Percentiles rank a stretch among this genome's conserved stretches.
These are phyloP conservation scores for Talaromyces islandicus DNA, from an alignment of 2,329 filamentous ascomycete species.

Conservation along the genomic window DNA sequence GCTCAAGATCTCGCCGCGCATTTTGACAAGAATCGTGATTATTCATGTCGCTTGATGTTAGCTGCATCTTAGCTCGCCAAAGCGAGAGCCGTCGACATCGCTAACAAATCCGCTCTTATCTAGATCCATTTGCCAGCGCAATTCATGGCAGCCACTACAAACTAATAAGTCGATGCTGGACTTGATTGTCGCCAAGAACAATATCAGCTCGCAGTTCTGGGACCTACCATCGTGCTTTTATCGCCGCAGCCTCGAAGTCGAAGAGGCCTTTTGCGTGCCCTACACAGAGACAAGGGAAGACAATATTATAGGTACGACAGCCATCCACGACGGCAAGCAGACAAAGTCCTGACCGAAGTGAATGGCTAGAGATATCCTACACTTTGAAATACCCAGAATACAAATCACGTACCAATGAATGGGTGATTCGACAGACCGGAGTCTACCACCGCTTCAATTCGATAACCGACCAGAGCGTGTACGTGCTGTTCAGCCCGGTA, in stretches of 20 bases:
- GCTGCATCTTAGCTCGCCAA: background rate
- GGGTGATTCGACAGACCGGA: constrained; percentile 26
- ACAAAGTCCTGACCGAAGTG: background rate
- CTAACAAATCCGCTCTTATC: constrained; percentile 4
- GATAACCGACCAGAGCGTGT: constrained; percentile 16
- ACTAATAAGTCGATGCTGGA: constrained; percentile 18
- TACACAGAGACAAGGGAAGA: constrained; percentile 11
- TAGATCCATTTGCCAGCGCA: constrained; percentile 22
- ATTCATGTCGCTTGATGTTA: constrained; percentile 9
- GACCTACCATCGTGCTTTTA: constrained; percentile 19
- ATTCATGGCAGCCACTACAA: constrained; percentile 22
- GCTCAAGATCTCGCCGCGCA: background rate
- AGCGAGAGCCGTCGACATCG: constrained; percentile 5
- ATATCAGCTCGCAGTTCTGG: constrained; percentile 16
- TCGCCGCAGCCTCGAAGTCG: constrained; percentile 16
- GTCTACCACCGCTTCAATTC: constrained; percentile 25
- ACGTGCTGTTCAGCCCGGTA: constrained; percentile 21
- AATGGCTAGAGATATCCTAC: constrained; percentile 19
- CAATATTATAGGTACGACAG: constrained; percentile 14
- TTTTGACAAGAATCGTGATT: background rate
- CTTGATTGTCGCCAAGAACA: constrained; percentile 13
- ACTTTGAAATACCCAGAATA: constrained; percentile 24
- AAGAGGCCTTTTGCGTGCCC: constrained; percentile 20
- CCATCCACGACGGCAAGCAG: background rate
- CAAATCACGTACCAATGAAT: constrained; percentile 16